A percentile compares a stretch with the other conserved stretches of the same genome.
Evolutionary conservation across 805 yeast genomes (phyloP).

Genomic region (Wickerhamomyces alni): DNA sequence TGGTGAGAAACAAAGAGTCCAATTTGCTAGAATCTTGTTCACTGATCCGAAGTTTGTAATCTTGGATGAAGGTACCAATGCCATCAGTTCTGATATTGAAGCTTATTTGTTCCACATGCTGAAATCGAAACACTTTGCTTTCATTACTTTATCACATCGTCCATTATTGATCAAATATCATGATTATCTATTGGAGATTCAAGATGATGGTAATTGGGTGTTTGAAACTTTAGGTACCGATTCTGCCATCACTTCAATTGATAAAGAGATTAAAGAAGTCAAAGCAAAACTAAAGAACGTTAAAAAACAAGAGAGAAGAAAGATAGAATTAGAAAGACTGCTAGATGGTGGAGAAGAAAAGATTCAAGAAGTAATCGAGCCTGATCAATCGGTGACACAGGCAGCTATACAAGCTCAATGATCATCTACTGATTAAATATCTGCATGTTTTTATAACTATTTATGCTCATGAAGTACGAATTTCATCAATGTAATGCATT

Average conservation of each 20-base stretch:
- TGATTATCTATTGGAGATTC: slow-evolving; percentile 64
- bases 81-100: slow-evolving; percentile 85
- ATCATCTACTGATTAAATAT: too few relatives aligned
- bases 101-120: slow-evolving; percentile 76
- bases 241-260: slow-evolving; percentile 61
- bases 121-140: slow-evolving; percentile 63
- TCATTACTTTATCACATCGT: slow-evolving; percentile 78
- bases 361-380: too few relatives aligned
- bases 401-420: too few relatives aligned
- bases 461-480: background rate
- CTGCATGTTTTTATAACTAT: background rate
- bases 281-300: slow-evolving; percentile 55
- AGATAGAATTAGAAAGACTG: slow-evolving; percentile 44
- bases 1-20: slow-evolving; percentile 90
- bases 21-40: slow-evolving; percentile 80
- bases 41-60: slow-evolving; percentile 77
- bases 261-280: slow-evolving; percentile 67
- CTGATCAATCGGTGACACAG: too few relatives aligned
- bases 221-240: slow-evolving; percentile 61
- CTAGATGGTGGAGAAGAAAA: slow-evolving; percentile 19
- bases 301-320: slow-evolving; percentile 52
- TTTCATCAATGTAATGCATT: background rate
- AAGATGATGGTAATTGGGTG: slow-evolving; percentile 51
- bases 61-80: slow-evolving; percentile 91
- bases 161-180: slow-evolving; percentile 83